A percentile compares a stretch with the other conserved stretches of the same genome.
phyloP scores from a whole-genome alignment of 1,139 yeast genomes.

The Hemisphaericaspora xylanilytica region DNA sequence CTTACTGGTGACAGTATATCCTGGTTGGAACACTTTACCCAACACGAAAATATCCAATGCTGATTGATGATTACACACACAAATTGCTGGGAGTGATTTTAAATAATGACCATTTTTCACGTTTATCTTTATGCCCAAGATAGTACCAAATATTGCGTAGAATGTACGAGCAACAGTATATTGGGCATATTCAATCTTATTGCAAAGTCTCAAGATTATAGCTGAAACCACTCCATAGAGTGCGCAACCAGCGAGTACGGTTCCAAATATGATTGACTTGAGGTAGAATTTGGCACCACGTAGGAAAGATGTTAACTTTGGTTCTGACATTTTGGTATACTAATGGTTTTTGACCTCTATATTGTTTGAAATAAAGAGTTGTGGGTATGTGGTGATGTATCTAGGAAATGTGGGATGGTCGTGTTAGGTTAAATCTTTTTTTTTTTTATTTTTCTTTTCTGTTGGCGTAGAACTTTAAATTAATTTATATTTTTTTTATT shows the following conservation, averaged over 20 bases:
- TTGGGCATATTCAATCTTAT: slow-evolving; percentile 80
- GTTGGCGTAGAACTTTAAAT: too few relatives aligned
- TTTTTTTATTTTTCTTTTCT: too few relatives aligned
- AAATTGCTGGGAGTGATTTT: slow-evolving; percentile 73
- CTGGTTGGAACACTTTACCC: slow-evolving; percentile 82
- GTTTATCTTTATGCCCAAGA: slow-evolving; percentile 68
- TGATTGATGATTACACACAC: slow-evolving; percentile 88
- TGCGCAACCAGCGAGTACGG: slow-evolving; percentile 59
- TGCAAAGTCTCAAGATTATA: slow-evolving; percentile 58
- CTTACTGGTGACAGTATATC: slow-evolving; percentile 92
- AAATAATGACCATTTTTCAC: slow-evolving; percentile 54
- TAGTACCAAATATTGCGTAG: slow-evolving; percentile 54
- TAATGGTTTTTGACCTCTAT: too few relatives aligned
- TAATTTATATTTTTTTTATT: too few relatives aligned
- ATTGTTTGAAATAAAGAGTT: background rate
- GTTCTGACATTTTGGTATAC: background rate
- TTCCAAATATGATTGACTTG: slow-evolving; percentile 53
- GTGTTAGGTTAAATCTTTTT: too few relatives aligned
- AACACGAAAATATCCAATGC: slow-evolving; percentile 78
- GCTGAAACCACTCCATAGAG: slow-evolving; percentile 79
- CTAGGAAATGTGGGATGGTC: too few relatives aligned
- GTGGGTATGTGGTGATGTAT: too few relatives aligned
- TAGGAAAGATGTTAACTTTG: background rate
- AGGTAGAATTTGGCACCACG: slow-evolving; percentile 43
- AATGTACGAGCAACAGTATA: slow-evolving; percentile 88